A percentile compares a stretch with the other conserved stretches of the same genome.
Conservation (phyloP, 257 asterid genomes). For the Solanum sitiens region DNA sequence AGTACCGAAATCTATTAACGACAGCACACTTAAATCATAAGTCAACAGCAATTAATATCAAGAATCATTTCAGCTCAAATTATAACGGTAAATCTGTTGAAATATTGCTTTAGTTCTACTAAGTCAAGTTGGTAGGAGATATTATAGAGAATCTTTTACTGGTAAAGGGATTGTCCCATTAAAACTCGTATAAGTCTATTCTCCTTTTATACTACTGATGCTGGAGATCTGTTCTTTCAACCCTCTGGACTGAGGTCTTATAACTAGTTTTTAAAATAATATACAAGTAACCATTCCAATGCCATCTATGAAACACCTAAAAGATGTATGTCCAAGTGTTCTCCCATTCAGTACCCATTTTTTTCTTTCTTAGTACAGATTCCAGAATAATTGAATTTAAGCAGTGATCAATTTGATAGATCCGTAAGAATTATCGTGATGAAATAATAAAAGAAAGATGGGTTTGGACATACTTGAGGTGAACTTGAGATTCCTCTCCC, state of each 20-base stretch:
- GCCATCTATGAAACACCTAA: background rate
- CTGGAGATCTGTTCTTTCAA: background rate
- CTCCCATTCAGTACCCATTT: background rate
- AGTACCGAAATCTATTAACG: conserved; percentile 37
- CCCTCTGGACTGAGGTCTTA: background rate
- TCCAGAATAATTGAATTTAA: background rate
- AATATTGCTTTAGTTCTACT: background rate
- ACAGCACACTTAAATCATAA: background rate
- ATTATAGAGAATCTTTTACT: background rate
- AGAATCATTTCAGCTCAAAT: background rate
- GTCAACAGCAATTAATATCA: background rate
- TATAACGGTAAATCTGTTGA: background rate
- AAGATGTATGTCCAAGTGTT: background rate
- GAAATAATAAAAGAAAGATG: background rate
- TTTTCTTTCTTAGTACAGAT: background rate
- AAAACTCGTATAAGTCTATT: background rate
- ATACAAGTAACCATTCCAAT: background rate
- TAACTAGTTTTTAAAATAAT: background rate
- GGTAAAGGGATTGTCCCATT: background rate
- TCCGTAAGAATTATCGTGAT: background rate
- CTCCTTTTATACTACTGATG: background rate
- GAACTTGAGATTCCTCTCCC: conserved; percentile 61
- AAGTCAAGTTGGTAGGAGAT: background rate
- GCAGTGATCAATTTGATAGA: background rate
- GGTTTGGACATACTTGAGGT: conserved; percentile 3